Base-by-base conservation (phyloP, 257 asterid genomes). In the Perilla frutescens region DNA sequence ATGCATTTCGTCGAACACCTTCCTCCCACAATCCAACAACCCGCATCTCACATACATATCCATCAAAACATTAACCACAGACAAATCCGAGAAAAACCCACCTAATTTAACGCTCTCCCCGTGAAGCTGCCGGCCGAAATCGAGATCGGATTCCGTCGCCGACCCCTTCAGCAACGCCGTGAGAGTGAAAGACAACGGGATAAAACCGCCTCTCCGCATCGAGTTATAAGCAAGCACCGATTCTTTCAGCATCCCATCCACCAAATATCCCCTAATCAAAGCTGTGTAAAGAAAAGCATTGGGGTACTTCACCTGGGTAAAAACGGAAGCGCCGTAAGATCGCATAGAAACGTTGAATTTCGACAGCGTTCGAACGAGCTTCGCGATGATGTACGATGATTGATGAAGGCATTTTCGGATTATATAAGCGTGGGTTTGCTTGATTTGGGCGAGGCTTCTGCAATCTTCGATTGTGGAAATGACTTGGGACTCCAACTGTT, bases 1-100 rank as follows among this genome's bases (percentile, higher is more conserved):
- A 41, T 87, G 89, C 97, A 89, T 89, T 88, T 93, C 98, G 45
- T 89, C 97, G 71, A 93, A 93, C 83, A 87, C 83, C 83, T 39
- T 83, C 78, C 90, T 66, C 65, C 87, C 96, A 15, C 80, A 74
- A 44, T 57, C 87, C 81, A 89, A 59, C 73, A 69, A 69, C 41
- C 96, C 91, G 40, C 96, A 89, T 61, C 89, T 88, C 15, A 88
- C 76, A 44, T 93, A 88, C 96, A 89, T 80, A 40, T 83, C 85
- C 14, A 91, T 81, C 87, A 89, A 82, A 50, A 64, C 74, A 70
- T 93, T 91, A 2, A 84, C 82, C 59, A 89, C 87, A 44, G 70
- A 87, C 86, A 78, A 68, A 84, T 91, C 97, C 39, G 14, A 54
- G 50, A 39, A 43, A 51, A 88, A 88, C 53, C 96, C 93, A 65